These are phyloP conservation scores for Sporothrix euskadiensis DNA, from an alignment of 2,329 filamentous ascomycete genomes.

Conservation along the genomic window DNA sequence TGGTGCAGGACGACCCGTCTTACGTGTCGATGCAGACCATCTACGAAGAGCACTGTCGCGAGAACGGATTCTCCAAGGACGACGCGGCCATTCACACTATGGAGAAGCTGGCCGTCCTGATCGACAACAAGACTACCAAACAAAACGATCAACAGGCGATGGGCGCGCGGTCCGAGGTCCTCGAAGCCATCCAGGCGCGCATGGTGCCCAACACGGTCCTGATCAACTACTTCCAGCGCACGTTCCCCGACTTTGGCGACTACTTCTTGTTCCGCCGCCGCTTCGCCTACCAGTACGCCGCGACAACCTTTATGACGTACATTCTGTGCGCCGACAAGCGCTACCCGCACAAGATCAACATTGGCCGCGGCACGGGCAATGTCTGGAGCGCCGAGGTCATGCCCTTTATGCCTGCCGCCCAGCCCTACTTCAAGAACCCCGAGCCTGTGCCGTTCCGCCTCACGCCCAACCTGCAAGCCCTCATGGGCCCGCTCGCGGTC, in stretches of 20 bases:
- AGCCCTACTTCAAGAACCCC: conserved; percentile 90
- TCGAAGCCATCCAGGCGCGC: conserved; percentile 89
- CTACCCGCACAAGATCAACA: conserved; percentile 93
- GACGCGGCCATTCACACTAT: conserved; percentile 94
- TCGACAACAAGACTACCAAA: conserved; percentile 65
- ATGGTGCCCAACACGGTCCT: conserved; percentile 82
- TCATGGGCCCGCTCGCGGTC: conserved; percentile 93
- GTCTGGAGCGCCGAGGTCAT: conserved; percentile 96
- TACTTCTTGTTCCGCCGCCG: conserved; percentile 99
- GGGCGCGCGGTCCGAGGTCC: conserved; percentile 82
- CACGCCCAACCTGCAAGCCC: conserved; percentile 90
- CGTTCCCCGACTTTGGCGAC: conserved; percentile 84
- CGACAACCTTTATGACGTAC: conserved; percentile 97
- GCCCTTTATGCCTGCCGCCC: conserved; percentile 78
- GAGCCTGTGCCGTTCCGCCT: conserved; percentile 97
- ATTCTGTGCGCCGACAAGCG: conserved; percentile 96
- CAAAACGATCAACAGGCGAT: conserved; percentile 69
- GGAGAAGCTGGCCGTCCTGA: conserved; percentile 81
- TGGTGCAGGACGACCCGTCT: conserved; percentile 92
- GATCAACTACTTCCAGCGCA: conserved; percentile 84
- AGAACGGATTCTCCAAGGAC: conserved; percentile 85
- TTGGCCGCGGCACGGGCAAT: conserved; percentile 82
- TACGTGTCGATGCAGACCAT: conserved; percentile 93
- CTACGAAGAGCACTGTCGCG: conserved; percentile 93
- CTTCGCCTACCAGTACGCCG: conserved; percentile 92